A percentile compares a stretch with the other conserved stretches of the same genome.
These are phyloP conservation scores for Neurospora sp. DNA, from an alignment of 495 filamentous ascomycete species.

Conservation along the genomic window DNA sequence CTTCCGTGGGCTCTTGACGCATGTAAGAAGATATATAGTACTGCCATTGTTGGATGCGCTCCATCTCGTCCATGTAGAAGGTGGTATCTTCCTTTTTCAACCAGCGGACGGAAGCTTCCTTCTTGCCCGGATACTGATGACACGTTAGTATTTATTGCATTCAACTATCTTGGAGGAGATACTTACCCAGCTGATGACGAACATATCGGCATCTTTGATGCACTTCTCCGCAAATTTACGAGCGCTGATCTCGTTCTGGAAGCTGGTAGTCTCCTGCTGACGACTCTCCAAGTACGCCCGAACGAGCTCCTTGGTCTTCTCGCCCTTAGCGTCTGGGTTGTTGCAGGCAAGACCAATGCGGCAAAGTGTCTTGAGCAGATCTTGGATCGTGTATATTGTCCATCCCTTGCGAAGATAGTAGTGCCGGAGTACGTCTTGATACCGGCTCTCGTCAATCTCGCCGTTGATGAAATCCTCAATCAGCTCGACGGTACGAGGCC, in stretches of 20 bases:
- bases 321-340: conserved; percentile 65
- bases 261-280: conserved; percentile 69
- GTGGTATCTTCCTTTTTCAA: conserved; percentile 74
- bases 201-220: conserved; percentile 83
- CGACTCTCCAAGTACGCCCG: conserved; percentile 74
- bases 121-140: conserved; percentile 44
- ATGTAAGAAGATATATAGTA: conserved; percentile 91
- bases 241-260: conserved; percentile 72
- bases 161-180: not conserved
- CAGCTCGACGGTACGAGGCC: conserved; percentile 48
- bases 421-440: conserved; percentile 82
- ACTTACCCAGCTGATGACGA: conserved; percentile 76
- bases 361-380: conserved; percentile 66
- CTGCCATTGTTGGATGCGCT: conserved; percentile 58
- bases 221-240: conserved; percentile 79
- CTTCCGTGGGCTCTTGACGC: conserved; percentile 82
- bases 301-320: conserved; percentile 80
- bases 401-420: conserved; percentile 85
- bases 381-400: conserved; percentile 81
- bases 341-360: conserved; percentile 68
- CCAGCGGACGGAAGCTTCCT: conserved; percentile 55
- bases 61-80: conserved; percentile 56
- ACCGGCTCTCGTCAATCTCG: conserved; percentile 66
- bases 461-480: conserved; percentile 77
- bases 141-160: conserved; percentile 9